Evolutionary conservation across 768 basidiomycete species (phyloP).

Genomic region (Cystofilobasidium macerans): DNA sequence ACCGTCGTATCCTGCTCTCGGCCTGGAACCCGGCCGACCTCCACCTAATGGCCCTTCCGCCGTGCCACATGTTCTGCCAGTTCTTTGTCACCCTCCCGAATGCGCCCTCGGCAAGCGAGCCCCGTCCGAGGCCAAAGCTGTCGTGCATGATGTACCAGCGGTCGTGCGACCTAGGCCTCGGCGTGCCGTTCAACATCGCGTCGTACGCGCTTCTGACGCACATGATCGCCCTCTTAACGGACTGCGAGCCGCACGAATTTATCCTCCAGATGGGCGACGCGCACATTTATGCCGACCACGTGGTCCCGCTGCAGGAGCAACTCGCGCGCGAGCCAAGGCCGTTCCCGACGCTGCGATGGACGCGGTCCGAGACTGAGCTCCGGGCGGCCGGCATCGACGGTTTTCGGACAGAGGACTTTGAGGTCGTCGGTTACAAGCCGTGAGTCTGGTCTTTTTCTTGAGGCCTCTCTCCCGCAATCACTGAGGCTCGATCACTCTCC

Average conservation of each 20-base stretch:
- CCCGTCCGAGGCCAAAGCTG: constrained; percentile 52
- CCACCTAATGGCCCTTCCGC: constrained; percentile 86
- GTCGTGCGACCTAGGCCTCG: constrained; percentile 91
- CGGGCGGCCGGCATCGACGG: constrained; percentile 55
- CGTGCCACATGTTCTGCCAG: constrained; percentile 98
- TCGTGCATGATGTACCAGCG: constrained; percentile 97
- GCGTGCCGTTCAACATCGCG: constrained; percentile 98
- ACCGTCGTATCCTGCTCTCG: constrained; percentile 83
- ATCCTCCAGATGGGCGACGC: constrained; percentile 95
- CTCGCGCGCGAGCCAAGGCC: constrained; percentile 62
- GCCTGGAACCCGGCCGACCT: constrained; percentile 99
- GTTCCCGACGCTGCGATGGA: constrained; percentile 74
- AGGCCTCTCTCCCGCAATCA: neutral
- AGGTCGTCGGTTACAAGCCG: constrained; percentile 75
- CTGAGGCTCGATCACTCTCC: neutral
- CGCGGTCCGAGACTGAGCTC: constrained; percentile 47
- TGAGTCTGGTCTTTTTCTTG: constrained; percentile 41
- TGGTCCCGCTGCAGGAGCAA: constrained; percentile 73
- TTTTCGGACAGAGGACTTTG: constrained; percentile 66
- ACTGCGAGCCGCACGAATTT: constrained; percentile 75
- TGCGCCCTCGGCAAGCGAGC: constrained; percentile 36
- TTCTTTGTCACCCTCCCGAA: constrained; percentile 88
- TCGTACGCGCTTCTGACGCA: constrained; percentile 95
- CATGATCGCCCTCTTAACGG: constrained; percentile 89
- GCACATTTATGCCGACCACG: constrained; percentile 87